Evolutionary conservation across 2,329 filamentous ascomycete species (phyloP), one percentile per base, ranked within the genome.

Genomic region (Trichoderma arundinaceum): DNA sequence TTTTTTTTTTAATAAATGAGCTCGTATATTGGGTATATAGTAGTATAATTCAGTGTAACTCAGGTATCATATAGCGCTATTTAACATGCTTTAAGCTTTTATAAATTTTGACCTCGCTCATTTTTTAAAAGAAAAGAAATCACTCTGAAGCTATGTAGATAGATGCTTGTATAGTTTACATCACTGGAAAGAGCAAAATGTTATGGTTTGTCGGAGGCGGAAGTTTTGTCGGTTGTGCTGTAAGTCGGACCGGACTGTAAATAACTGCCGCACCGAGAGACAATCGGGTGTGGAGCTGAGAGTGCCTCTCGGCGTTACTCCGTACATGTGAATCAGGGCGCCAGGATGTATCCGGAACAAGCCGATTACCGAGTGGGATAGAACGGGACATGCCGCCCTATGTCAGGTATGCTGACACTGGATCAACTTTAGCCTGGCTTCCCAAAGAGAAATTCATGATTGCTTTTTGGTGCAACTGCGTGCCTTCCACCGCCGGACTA

Each of bases 401-500:
- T 19, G 13, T 15, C 6, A 10, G 8, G 35, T 19, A 41, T 2
- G 38, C 15, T 19, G 4, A 22, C 35, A 19, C 10, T 15, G 17
- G 10, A n/a, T 43, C 35, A 12, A 13, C 2, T 39, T 35, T 17
- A 5, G 15, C 6, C n/a, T 43, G 6, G 1, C 6, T 5, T 35
- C 19, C n/a, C 7, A 13, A 6, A n/a, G 3, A 8, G 28, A 13
- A 1, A n/a, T 54, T 54, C 8, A 63, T 5, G 32, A 12, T 12
- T 54, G 39, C 39, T 63, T 63, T 13, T 41, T 19, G 8, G 38
- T 9, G 4, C 35, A 51, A 28, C 5, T 39, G 22, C 39, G 65
- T 10, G 51, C 64, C 22, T 68, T 71, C 76, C 52, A 81, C 67
- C 60, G 77, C 72, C 41, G 41, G 2, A 73, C 33, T 2, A 71